Evolutionary conservation across 164 flowering plant species (phyloP).

Genomic region (Litsea cubeba): DNA sequence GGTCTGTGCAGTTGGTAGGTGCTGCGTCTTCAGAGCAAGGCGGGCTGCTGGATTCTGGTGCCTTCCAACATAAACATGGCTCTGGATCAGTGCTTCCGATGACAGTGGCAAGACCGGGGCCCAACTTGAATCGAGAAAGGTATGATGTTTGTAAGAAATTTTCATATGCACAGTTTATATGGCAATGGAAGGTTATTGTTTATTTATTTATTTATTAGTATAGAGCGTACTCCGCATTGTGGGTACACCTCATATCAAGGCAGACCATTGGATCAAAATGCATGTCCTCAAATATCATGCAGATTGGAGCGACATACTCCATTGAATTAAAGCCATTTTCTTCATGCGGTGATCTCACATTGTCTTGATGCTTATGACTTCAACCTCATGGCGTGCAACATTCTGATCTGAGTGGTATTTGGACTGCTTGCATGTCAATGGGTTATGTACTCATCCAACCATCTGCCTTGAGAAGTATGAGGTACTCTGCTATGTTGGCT

Average conservation of each 20-base stretch:
- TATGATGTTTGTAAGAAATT: conserved; percentile 12
- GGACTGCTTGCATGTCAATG: no score
- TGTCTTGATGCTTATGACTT: no score
- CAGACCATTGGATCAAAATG: neutral
- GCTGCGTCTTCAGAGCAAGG: conserved; percentile 10
- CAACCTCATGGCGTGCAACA: no score
- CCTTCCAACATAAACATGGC: neutral
- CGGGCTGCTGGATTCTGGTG: conserved; percentile 17
- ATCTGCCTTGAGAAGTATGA: no score
- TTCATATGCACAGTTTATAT: no score
- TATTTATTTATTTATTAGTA: neutral
- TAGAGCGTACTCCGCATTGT: neutral
- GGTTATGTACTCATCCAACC: no score
- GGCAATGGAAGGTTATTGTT: neutral
- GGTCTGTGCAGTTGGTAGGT: conserved; percentile 22
- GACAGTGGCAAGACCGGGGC: conserved; percentile 17
- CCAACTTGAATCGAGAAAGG: conserved; percentile 35
- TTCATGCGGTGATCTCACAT: no score
- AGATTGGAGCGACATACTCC: neutral
- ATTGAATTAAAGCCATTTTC: no score
- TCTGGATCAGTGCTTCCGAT: conserved; percentile 4
- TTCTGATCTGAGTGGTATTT: no score
- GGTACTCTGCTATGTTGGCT: no score
- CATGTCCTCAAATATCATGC: neutral
- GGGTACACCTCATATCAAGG: neutral